A percentile compares a stretch with the other conserved stretches of the same genome.
phyloP scores from a whole-genome alignment of 139 green algal species.

The Chlorella ohadii region DNA sequence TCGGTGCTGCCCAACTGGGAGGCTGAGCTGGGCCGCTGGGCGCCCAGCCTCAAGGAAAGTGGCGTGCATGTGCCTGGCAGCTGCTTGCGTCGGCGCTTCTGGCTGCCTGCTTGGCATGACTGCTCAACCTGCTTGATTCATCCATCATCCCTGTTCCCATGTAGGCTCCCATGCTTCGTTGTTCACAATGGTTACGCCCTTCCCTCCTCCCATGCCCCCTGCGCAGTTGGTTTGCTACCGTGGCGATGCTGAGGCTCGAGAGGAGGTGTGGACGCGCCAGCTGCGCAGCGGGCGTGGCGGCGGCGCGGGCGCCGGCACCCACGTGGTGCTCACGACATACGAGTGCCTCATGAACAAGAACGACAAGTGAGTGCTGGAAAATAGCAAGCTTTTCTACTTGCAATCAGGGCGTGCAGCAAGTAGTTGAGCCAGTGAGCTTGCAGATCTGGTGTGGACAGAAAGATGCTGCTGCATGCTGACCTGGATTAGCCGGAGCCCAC shows the following conservation, averaged over 20 bases:
- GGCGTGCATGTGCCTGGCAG: background rate
- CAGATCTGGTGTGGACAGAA: no score
- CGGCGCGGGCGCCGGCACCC: constrained; percentile 28
- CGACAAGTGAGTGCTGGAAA: constrained; percentile 26
- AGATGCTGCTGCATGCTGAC: no score
- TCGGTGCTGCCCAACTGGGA: constrained; percentile 88
- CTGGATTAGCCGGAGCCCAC: no score
- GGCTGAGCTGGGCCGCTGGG: constrained; percentile 80
- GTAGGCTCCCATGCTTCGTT: no score
- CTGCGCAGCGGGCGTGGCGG: constrained; percentile 1
- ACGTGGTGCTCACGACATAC: constrained; percentile 71
- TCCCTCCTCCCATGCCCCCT: background rate
- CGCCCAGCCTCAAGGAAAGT: constrained; percentile 74
- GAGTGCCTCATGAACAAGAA: constrained; percentile 61
- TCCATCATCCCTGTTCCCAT: background rate
- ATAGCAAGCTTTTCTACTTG: no score
- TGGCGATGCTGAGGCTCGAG: constrained; percentile 40
- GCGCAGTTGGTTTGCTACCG: constrained; percentile 52
- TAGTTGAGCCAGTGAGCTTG: no score
- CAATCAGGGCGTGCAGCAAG: no score
- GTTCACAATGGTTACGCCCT: no score
- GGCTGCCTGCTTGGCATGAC: no score
- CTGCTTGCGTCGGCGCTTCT: no score
- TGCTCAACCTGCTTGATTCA: no score
- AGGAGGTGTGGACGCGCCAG: constrained; percentile 35